Percentiles rank a stretch among this genome's conserved stretches.
These are phyloP conservation scores for Microdochium nivale DNA, from an alignment of 2,329 filamentous ascomycete genomes.

Conservation along the genomic window DNA sequence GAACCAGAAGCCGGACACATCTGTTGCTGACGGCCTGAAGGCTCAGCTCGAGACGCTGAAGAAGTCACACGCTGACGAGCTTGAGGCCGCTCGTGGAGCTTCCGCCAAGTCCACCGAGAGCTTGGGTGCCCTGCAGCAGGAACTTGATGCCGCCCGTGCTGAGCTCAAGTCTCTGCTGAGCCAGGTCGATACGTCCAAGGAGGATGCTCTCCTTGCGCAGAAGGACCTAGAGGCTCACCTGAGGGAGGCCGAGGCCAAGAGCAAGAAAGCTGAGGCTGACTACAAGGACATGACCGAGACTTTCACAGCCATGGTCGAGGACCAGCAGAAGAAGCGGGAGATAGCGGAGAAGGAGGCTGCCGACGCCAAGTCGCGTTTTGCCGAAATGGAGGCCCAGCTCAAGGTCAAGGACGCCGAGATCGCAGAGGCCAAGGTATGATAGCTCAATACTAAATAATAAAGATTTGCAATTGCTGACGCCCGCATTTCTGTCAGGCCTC, in stretches of 20 bases:
- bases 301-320: slow-evolving; percentile 51
- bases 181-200: slow-evolving; percentile 31
- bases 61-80: slow-evolving; percentile 34
- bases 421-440: slow-evolving; percentile 46
- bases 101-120: slow-evolving; percentile 2
- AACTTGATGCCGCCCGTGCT: slow-evolving; percentile 24
- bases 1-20: slow-evolving; percentile 47
- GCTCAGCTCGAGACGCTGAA: slow-evolving; percentile 40
- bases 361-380: slow-evolving; percentile 19
- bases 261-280: slow-evolving; percentile 49
- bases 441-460: neutral
- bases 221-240: slow-evolving; percentile 46
- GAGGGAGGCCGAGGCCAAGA: slow-evolving; percentile 39
- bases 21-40: slow-evolving; percentile 42
- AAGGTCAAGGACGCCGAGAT: slow-evolving; percentile 57
- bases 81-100: slow-evolving; percentile 23
- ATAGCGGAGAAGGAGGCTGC: slow-evolving; percentile 19
- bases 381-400: slow-evolving; percentile 26
- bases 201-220: slow-evolving; percentile 28
- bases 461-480: neutral
- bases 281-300: slow-evolving; percentile 57
- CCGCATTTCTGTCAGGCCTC: neutral
- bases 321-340: slow-evolving; percentile 36
- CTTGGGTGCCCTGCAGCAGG: slow-evolving; percentile 21
- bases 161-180: slow-evolving; percentile 24